Evolutionary conservation across 164 flowering plant species (phyloP).

Genomic region (Nymphaea colorata): DNA sequence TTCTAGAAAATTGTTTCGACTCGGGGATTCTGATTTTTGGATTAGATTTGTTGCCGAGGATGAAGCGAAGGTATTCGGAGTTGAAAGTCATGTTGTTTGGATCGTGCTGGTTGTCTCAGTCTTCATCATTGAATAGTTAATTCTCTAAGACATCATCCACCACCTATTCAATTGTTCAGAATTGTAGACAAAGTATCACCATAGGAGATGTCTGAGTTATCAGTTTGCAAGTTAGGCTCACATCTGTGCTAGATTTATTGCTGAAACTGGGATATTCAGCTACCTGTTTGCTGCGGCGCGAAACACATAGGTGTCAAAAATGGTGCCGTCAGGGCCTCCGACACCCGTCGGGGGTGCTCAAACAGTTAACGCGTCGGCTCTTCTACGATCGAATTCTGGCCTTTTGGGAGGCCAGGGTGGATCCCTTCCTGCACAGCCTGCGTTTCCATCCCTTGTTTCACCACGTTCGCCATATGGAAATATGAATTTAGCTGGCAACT

Average conservation of each 20-base stretch:
- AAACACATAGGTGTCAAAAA: slow-evolving; percentile 1
- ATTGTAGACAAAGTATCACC: no score
- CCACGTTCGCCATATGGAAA: slow-evolving; percentile 54
- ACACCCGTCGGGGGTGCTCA: slow-evolving; percentile 32
- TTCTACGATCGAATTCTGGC: slow-evolving; percentile 29
- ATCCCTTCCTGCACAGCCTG: slow-evolving; percentile 35
- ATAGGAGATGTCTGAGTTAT: not conserved
- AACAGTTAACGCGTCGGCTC: slow-evolving; percentile 18
- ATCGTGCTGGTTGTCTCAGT: no score
- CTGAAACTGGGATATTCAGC: not conserved
- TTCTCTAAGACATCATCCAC: no score
- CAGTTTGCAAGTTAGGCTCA: not conserved
- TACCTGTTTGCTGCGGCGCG: not conserved
- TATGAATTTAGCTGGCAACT: slow-evolving; percentile 64
- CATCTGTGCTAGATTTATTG: not conserved
- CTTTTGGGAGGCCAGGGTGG: slow-evolving; percentile 65
- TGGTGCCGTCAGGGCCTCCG: slow-evolving; percentile 41
- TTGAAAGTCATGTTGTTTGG: no score
- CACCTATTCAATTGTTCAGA: no score
- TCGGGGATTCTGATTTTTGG: not conserved
- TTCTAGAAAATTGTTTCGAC: not conserved
- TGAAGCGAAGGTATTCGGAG: no score
- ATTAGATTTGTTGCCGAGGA: no score
- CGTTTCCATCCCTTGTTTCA: slow-evolving; percentile 53
- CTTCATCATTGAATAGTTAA: no score